These are phyloP conservation scores for Saussurea involucrata DNA, from an alignment of 129 eudicot genomes.

Conservation along the genomic window DNA sequence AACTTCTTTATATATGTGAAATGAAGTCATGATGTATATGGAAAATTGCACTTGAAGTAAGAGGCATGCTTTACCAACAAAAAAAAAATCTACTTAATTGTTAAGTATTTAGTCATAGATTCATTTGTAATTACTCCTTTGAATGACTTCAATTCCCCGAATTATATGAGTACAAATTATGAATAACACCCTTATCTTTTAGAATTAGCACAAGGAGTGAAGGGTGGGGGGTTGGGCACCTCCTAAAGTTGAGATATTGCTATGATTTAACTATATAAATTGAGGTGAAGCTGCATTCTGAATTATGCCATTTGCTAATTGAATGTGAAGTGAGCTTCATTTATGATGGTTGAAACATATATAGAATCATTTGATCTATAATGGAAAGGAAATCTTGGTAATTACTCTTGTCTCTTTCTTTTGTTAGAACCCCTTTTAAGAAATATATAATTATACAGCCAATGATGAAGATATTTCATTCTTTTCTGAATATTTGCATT, in stretches of 20 bases:
- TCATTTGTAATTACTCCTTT: not conserved
- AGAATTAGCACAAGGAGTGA: not conserved
- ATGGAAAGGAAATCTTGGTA: slow-evolving; percentile 10
- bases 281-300: not conserved
- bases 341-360: not conserved
- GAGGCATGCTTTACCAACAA: not conserved
- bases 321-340: slow-evolving; percentile 2
- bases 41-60: not conserved
- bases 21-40: slow-evolving; percentile 1
- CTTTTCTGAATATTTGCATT: not conserved
- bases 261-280: slow-evolving; percentile 3
- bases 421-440: not conserved
- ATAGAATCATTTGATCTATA: not conserved
- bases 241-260: not conserved
- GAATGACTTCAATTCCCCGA: not conserved
- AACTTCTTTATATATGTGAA: slow-evolving; percentile 2
- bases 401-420: not conserved
- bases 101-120: not conserved
- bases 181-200: slow-evolving; percentile 3
- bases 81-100: not conserved
- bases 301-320: not conserved
- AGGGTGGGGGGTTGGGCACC: not conserved
- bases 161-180: not conserved
- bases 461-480: not conserved
- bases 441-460: not conserved